Evolutionary conservation across 768 basidiomycete genomes (phyloP).

Genomic region (Mycena chlorophos): DNA sequence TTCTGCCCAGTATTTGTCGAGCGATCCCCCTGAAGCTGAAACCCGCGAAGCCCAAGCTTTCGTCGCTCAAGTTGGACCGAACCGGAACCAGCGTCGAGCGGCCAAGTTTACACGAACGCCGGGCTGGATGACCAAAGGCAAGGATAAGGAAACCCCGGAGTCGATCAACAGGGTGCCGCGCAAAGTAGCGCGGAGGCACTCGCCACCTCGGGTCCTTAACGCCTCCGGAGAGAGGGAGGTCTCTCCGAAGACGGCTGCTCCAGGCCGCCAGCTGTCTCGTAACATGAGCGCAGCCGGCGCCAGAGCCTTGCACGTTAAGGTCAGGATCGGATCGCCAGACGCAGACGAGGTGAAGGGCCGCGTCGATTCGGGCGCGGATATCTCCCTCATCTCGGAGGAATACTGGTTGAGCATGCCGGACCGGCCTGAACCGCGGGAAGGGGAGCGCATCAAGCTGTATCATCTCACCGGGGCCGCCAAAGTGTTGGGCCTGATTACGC

Average conservation of each 20-base stretch:
- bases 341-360: not conserved
- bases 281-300: conserved; percentile 1
- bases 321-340: not conserved
- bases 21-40: too few relatives aligned
- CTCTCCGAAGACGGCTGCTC: conserved; percentile 35
- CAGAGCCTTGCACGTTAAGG: not conserved
- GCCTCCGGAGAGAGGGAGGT: not conserved
- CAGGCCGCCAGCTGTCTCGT: conserved; percentile 1
- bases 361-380: conserved; percentile 7
- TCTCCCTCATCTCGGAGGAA: conserved; percentile 16
- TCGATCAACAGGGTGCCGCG: too few relatives aligned
- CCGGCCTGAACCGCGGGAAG: not conserved
- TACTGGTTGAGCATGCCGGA: not conserved
- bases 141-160: not conserved
- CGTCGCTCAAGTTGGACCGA: not conserved
- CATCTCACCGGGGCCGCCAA: not conserved
- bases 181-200: too few relatives aligned
- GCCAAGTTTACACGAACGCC: not conserved
- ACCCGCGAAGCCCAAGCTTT: not conserved
- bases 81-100: not conserved
- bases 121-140: not conserved
- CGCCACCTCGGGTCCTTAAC: too few relatives aligned
- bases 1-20: not conserved
- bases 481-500: conserved; percentile 19
- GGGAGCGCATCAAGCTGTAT: not conserved